Conservation (phyloP, 371 early-diverging fungal genomes). For the Capillidium heterosporum region DNA sequence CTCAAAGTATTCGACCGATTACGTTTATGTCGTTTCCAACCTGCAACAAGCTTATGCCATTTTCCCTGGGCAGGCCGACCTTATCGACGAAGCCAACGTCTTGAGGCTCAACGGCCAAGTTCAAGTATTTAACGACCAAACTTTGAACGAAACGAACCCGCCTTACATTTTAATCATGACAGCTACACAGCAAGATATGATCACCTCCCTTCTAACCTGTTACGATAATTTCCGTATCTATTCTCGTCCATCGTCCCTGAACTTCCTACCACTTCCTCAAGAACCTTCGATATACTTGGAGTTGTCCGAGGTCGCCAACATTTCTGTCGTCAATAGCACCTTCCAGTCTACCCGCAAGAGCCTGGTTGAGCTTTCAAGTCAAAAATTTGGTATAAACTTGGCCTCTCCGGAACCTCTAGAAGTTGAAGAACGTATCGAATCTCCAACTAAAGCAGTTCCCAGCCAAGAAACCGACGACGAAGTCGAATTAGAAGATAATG, state of each 20-base stretch:
- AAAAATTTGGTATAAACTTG: not conserved
- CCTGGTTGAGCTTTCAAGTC: not conserved
- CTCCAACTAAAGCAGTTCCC: not conserved
- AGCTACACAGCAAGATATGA: slow-evolving; percentile 18
- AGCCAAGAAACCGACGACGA: too few species aligned
- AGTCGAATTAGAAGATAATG: slow-evolving; percentile 2
- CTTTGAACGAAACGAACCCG: slow-evolving; percentile 6
- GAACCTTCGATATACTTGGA: not conserved
- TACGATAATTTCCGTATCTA: slow-evolving; percentile 26
- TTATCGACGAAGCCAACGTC: slow-evolving; percentile 23
- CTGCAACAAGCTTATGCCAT: slow-evolving; percentile 47
- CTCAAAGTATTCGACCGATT: slow-evolving; percentile 28
- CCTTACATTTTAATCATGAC: slow-evolving; percentile 23
- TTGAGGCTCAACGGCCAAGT: slow-evolving; percentile 22
- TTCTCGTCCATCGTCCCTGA: slow-evolving; percentile 16
- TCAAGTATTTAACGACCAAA: not conserved
- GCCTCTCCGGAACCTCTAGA: not conserved
- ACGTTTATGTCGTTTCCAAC: slow-evolving; percentile 23
- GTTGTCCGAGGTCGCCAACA: not conserved
- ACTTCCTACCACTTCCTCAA: not conserved
- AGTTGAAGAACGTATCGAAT: not conserved
- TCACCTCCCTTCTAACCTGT: slow-evolving; percentile 17
- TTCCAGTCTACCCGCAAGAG: not conserved
- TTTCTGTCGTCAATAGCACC: not conserved
- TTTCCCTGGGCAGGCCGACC: slow-evolving; percentile 33